Evolutionary conservation across 2,329 filamentous ascomycete species (phyloP), one percentile per base, ranked within the genome.

Genomic region (Aspergillus viridinutans): DNA sequence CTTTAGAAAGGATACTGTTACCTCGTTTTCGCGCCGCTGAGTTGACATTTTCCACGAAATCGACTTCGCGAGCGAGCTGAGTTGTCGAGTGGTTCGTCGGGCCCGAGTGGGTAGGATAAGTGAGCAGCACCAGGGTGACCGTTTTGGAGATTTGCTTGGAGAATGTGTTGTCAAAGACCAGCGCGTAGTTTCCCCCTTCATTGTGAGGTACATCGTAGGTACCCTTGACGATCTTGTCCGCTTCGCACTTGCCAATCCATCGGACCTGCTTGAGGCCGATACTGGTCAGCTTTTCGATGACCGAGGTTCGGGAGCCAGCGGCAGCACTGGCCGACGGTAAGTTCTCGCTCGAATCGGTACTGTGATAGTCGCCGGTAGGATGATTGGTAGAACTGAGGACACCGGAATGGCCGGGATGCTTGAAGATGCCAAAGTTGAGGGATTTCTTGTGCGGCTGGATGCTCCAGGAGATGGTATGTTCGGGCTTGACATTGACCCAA

Each of bases 91-190:
- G 57, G 66, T 68, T 4, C 72, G 76, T 77, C 70, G 83, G 72
- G 4, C 70, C 72, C 5, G 74, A 73, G 23, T 77, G 74, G 38
- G 91, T 92, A 9, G 93, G 92, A 69, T 97, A 97, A 42, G 92
- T 97, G 72, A 97, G 83, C 53, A 99, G 85, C 38, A 97, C 92
- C 69, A 99, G 90, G 7, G 93, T 97, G 21, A 92, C 92, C 29
- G 89, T 96, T 78, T 99, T 99, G 53, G 92, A 94, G 45, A 90
- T 88, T 73, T 88, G 90, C 77, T 97, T 97, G 58, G 92, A 96
- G 72, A 99, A 99, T 28, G 94, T 99, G 71, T 99, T 99, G 83
- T 99, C 94, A 70, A 99, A 96, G 32, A 97, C 91, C 59, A 99
- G 80, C 56, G 92, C 94, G 72, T 96, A 99, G 85, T 96, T 97